phyloP scores from a whole-genome alignment of 208 protist genomes.

The Leishmania mexicana region DNA sequence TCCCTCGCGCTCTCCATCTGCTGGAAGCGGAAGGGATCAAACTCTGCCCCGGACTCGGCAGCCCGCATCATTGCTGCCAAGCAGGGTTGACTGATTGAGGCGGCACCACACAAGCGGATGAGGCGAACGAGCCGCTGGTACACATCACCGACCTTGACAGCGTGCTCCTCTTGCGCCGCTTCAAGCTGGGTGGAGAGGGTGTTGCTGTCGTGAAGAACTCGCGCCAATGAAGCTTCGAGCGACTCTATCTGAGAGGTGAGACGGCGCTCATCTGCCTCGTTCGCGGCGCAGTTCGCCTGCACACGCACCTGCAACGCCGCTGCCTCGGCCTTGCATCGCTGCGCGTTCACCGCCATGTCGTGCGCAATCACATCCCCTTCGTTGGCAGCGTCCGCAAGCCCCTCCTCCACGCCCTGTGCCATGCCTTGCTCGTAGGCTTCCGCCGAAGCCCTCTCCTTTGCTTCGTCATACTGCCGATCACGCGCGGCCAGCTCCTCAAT shows the following conservation, averaged over 20 bases:
- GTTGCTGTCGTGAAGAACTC: conserved; percentile 27
- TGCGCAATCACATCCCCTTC: conserved; percentile 56
- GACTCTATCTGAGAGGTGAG: conserved; percentile 43
- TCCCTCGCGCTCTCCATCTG: conserved; percentile 22
- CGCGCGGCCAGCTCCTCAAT: conserved; percentile 55
- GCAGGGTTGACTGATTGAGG: conserved; percentile 33
- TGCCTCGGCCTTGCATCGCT: conserved; percentile 53
- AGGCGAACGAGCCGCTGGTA: conserved; percentile 26
- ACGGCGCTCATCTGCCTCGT: conserved; percentile 49
- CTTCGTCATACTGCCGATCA: conserved; percentile 55
- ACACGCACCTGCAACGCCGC: conserved; percentile 57
- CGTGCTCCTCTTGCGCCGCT: conserved; percentile 19
- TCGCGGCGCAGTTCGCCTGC: conserved; percentile 34
- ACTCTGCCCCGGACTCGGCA: conserved; percentile 21
- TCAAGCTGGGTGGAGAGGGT: conserved; percentile 20
- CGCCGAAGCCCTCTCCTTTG: conserved; percentile 44
- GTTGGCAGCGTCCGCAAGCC: conserved; percentile 41
- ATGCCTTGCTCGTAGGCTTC: conserved; percentile 67
- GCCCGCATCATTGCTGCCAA: conserved; percentile 34
- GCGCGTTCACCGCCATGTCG: conserved; percentile 48
- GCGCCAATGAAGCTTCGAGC: conserved; percentile 29
- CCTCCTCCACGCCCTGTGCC: conserved; percentile 63
- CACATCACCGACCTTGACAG: conserved; percentile 26
- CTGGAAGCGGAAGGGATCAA: conserved; percentile 33
- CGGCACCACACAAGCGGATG: conserved; percentile 16